These are phyloP conservation scores for Ophiostoma perfectum DNA, from an alignment of 2,329 filamentous ascomycete species.

Conservation along the genomic window DNA sequence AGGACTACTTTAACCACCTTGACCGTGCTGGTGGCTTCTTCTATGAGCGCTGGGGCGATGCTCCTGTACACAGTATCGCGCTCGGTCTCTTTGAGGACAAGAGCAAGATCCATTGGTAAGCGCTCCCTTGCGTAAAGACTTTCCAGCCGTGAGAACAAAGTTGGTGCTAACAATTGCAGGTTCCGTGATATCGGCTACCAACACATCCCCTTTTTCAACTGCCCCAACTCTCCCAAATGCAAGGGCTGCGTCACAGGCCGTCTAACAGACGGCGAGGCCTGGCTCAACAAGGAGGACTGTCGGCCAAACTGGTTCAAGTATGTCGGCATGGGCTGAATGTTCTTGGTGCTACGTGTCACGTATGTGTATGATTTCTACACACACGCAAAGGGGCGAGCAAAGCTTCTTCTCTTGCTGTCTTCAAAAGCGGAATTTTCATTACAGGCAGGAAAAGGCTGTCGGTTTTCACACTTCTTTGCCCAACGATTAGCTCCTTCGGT, in stretches of 20 bases:
- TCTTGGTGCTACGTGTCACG: too few relatives aligned
- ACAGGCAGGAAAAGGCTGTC: too few relatives aligned
- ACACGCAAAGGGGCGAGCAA: too few relatives aligned
- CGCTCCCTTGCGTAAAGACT: slow-evolving; percentile 22
- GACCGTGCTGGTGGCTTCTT: slow-evolving; percentile 84
- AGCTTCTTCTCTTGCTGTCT: too few relatives aligned
- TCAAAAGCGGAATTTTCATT: too few relatives aligned
- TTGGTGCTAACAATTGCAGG: slow-evolving; percentile 45
- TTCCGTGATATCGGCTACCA: slow-evolving; percentile 99
- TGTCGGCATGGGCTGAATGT: slow-evolving; percentile 64
- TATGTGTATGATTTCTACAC: too few relatives aligned
- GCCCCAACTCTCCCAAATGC: slow-evolving; percentile 93
- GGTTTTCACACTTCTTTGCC: too few relatives aligned
- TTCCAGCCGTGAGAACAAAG: neutral
- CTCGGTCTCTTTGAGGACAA: slow-evolving; percentile 87
- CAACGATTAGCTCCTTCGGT: neutral
- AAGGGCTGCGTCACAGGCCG: slow-evolving; percentile 67
- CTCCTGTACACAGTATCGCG: slow-evolving; percentile 91
- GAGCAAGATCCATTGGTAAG: slow-evolving; percentile 86
- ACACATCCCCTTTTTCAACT: slow-evolving; percentile 98
- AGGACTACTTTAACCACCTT: slow-evolving; percentile 93
- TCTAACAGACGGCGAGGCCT: slow-evolving; percentile 83
- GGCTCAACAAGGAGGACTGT: slow-evolving; percentile 86
- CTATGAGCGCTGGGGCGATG: slow-evolving; percentile 59
- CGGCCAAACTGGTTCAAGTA: slow-evolving; percentile 97